Percentiles rank a stretch among this genome's conserved stretches.
phyloP scores from a whole-genome alignment of 139 green algal species.

The Auxenochlorella pyrenoidosa region DNA sequence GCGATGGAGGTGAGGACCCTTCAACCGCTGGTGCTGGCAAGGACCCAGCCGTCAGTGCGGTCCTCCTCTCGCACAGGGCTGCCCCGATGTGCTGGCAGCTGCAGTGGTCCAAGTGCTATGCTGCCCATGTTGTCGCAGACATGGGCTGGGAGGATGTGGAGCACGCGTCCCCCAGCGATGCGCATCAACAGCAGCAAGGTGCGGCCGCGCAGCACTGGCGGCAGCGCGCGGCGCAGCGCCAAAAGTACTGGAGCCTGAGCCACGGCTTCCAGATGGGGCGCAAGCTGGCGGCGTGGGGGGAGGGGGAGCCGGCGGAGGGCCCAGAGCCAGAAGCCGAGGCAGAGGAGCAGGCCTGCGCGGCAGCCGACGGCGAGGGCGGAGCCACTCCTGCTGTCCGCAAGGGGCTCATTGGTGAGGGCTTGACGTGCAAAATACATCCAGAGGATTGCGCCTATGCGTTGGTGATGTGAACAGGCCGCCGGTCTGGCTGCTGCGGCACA shows the following conservation, averaged over 20 bases:
- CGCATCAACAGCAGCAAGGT: neutral
- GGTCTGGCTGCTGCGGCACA: too few species aligned
- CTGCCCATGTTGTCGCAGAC: neutral
- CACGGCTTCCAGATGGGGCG: slow-evolving; percentile 88
- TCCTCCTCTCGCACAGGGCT: too few species aligned
- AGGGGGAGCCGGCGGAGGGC: slow-evolving; percentile 27
- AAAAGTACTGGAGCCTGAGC: slow-evolving; percentile 85
- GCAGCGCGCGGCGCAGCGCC: slow-evolving; percentile 68
- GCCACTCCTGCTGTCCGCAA: neutral
- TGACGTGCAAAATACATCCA: too few species aligned
- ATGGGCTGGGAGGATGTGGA: slow-evolving; percentile 70
- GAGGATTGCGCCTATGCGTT: neutral
- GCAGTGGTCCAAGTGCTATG: too few species aligned
- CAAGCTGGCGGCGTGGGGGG: slow-evolving; percentile 88
- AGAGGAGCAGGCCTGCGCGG: neutral
- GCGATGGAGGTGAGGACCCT: neutral
- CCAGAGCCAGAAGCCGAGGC: neutral
- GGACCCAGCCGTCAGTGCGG: too few species aligned
- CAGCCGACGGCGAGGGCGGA: neutral
- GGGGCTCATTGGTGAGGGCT: neutral
- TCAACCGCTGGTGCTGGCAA: neutral
- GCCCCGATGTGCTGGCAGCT: too few species aligned
- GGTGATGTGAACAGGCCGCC: neutral
- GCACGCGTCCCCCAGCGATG: slow-evolving; percentile 15
- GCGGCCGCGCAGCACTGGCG: slow-evolving; percentile 61